phyloP scores from a whole-genome alignment of 2,329 filamentous ascomycete species.

The Colletotrichum echinochloae region DNA sequence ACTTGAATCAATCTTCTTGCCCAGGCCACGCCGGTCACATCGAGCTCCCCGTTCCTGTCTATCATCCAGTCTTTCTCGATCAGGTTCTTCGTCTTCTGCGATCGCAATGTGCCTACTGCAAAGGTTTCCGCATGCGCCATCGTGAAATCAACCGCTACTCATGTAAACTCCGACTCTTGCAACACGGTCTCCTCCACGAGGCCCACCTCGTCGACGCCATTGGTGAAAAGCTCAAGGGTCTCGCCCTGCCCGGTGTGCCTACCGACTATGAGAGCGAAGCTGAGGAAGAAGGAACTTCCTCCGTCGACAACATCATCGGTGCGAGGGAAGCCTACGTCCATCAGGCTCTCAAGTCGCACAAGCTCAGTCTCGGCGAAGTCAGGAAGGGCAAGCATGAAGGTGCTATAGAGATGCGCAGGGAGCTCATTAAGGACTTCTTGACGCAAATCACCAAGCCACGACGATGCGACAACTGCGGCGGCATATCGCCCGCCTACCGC shows the following conservation, averaged over 20 bases:
- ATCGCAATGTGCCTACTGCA: conserved; percentile 91
- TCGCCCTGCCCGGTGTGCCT: conserved; percentile 53
- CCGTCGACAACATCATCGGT: conserved; percentile 64
- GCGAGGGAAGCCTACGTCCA: conserved; percentile 77
- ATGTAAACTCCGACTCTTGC: conserved; percentile 87
- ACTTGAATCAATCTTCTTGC: conserved; percentile 82
- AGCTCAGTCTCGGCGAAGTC: conserved; percentile 59
- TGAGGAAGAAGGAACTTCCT: conserved; percentile 70
- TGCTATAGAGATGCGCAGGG: conserved; percentile 79
- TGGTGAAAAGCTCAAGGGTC: conserved; percentile 59
- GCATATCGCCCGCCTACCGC: conserved; percentile 84
- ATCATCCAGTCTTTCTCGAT: conserved; percentile 97
- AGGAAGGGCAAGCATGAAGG: conserved; percentile 83
- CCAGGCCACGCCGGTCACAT: conserved; percentile 96
- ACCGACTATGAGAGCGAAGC: conserved; percentile 67
- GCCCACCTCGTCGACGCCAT: conserved; percentile 68
- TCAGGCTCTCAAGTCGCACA: conserved; percentile 73
- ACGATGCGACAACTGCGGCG: conserved; percentile 74
- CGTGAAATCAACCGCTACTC: conserved; percentile 81
- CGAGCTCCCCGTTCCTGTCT: conserved; percentile 91
- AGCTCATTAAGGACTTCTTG: conserved; percentile 85
- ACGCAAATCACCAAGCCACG: conserved; percentile 76
- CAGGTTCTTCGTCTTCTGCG: conserved; percentile 87
- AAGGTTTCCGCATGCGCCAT: conserved; percentile 83
- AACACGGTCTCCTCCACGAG: conserved; percentile 83